Percentiles rank a stretch among this genome's conserved stretches.
Conservation (phyloP, 1,139 yeast genomes). For the Pichia sp. region DNA sequence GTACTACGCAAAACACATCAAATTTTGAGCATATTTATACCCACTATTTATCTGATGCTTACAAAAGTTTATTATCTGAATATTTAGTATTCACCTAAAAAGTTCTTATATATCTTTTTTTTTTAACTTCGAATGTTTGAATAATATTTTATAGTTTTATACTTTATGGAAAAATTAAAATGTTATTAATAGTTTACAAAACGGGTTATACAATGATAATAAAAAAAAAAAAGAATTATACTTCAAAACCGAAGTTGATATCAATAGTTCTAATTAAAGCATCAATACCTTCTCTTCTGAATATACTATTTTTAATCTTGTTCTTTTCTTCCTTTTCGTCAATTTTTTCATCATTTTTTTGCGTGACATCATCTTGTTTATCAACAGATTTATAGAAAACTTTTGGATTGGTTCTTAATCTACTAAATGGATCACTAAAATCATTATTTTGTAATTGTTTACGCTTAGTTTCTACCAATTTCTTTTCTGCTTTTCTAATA, state of each 20-base stretch:
- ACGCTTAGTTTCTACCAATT: slow-evolving; percentile 53
- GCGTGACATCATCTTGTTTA: slow-evolving; percentile 12
- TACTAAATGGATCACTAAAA: slow-evolving; percentile 74
- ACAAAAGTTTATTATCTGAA: slow-evolving; percentile 51
- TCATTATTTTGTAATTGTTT: slow-evolving; percentile 39
- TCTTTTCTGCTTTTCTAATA: slow-evolving; percentile 74
- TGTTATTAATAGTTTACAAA: slow-evolving; percentile 1
- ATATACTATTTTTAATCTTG: slow-evolving; percentile 19
- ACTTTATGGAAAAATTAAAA: neutral
- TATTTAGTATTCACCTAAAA: slow-evolving; percentile 21
- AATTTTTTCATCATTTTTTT: slow-evolving; percentile 11
- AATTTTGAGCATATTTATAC: slow-evolving; percentile 52
- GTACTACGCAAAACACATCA: slow-evolving; percentile 48
- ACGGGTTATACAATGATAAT: too few species aligned
- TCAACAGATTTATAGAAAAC: slow-evolving; percentile 50
- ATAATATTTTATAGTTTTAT: too few species aligned
- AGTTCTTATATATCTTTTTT: neutral
- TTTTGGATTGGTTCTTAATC: slow-evolving; percentile 81
- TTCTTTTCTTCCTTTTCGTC: slow-evolving; percentile 13
- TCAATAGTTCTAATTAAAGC: slow-evolving; percentile 26
- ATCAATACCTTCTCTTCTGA: slow-evolving; percentile 29
- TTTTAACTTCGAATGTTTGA: too few species aligned
- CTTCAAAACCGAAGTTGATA: slow-evolving; percentile 25
- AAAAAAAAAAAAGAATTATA: slow-evolving; percentile 9
- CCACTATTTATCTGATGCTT: slow-evolving; percentile 43